These are phyloP conservation scores for Coemansia sp. DNA, from an alignment of 192 early-diverging fungal genomes.

Conservation along the genomic window DNA sequence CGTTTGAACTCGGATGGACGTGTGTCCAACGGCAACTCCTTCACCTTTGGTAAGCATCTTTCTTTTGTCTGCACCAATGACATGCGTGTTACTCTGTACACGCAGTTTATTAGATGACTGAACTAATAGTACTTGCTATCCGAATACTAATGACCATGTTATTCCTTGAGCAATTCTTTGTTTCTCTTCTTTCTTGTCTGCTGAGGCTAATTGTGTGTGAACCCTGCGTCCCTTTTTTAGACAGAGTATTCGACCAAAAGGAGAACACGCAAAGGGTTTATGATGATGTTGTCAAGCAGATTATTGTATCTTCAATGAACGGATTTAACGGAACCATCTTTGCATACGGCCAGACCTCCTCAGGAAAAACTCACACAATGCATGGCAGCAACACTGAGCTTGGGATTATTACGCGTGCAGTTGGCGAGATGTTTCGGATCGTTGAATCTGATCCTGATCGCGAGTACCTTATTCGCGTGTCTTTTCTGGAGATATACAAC, in stretches of 20 bases:
- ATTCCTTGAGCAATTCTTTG: not conserved
- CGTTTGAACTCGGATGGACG: conserved; percentile 30
- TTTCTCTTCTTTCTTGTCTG: not conserved
- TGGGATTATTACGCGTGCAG: conserved; percentile 70
- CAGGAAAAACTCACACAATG: conserved; percentile 88
- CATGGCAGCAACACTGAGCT: conserved; percentile 61
- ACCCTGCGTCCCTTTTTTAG: conserved; percentile 13
- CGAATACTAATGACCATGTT: not conserved
- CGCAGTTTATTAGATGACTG: not conserved
- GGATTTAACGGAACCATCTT: conserved; percentile 98
- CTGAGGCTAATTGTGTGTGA: not conserved
- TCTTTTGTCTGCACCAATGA: not conserved
- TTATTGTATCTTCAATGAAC: conserved; percentile 73
- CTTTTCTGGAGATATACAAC: conserved; percentile 98
- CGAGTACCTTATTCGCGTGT: conserved; percentile 91
- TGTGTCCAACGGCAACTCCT: conserved; percentile 38
- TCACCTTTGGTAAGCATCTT: conserved; percentile 47
- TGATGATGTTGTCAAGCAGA: conserved; percentile 56
- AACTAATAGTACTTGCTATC: not conserved
- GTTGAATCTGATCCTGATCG: conserved; percentile 55
- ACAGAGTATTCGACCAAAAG: conserved; percentile 54
- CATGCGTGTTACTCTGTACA: not conserved
- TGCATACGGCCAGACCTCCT: conserved; percentile 97
- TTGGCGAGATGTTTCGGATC: conserved; percentile 63
- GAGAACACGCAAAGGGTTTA: conserved; percentile 49